Base-by-base conservation (phyloP, 139 green algal species). In the Coelastrella sp. region DNA sequence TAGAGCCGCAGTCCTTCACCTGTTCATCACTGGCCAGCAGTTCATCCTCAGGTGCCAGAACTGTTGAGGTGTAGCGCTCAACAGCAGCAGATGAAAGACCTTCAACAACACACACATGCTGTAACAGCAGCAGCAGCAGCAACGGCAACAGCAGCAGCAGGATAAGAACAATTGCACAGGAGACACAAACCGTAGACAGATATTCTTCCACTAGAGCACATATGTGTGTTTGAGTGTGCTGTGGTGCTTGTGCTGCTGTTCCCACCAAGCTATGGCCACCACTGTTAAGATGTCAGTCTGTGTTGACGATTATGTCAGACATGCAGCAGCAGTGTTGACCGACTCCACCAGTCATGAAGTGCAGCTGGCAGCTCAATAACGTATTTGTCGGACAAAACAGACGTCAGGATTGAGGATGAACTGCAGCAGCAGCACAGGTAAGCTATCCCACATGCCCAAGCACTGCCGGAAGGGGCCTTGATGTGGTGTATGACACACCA, bases 41-140 rank as follows among this genome's bases (percentile, higher is more conserved):
- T n/a, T 82, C 56, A 19, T 85, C 72, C 63, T 89, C 81, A 9
- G 75, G 27, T 35, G 90, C 89, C 75, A 93, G 72, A 49, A 92
- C 87, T 22, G 20, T 80, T 15, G n/a, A 76, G 57, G 17, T 11
- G 89, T 93, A 93, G 24, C 24, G 49, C 15, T 56, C n/a, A 25
- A 60, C 56, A 12, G 89, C 89, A 25, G 72, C 75, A 57, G 82
- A 0, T 14, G 27, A 10, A 59, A 92, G 19, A 9, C 49, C 12
- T 5, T 65, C 57, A 49, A 35, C n/a, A 7, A 84, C 65, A 24
- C 65, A 65, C 6, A 91, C 70, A 7, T 70, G 22, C 59, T 80
- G 66, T 56, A 57, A 20, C 65, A 79, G 80, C 56, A 85, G 58
- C 58, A 72, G 12, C 80, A 78, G 82, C 82, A 60, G 82, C 74